Percentiles rank a stretch among this genome's conserved stretches.
Conservation (phyloP, 768 basidiomycete species). For the Arthromyces matolae region DNA sequence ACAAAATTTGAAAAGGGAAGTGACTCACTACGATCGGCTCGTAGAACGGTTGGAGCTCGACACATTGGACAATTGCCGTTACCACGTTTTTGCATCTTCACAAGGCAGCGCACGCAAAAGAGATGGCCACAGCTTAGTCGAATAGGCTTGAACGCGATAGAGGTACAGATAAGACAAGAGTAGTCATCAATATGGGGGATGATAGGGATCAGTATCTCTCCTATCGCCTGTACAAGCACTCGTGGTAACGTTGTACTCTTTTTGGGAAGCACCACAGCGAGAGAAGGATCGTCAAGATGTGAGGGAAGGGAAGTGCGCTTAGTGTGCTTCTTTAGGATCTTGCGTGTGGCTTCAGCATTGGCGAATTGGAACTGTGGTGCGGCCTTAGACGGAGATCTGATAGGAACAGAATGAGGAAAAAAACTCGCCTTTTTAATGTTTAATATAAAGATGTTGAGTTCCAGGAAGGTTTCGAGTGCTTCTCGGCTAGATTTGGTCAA, state of each 20-base stretch:
- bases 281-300: constrained; percentile 27
- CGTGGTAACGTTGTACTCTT: constrained; percentile 25
- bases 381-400: background rate
- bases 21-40: constrained; percentile 70
- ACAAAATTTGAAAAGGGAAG: background rate
- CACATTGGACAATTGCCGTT: constrained; percentile 82
- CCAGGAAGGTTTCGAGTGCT: constrained; percentile 67
- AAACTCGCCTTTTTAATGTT: constrained; percentile 70
- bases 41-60: constrained; percentile 69
- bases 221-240: constrained; percentile 73
- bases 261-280: constrained; percentile 14
- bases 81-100: constrained; percentile 86
- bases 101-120: constrained; percentile 76
- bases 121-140: constrained; percentile 77
- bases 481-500: constrained; percentile 55
- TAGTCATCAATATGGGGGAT: constrained; percentile 83
- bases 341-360: constrained; percentile 85
- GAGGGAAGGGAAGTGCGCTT: constrained; percentile 84
- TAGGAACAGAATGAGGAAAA: background rate
- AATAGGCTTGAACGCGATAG: constrained; percentile 91
- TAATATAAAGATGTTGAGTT: constrained; percentile 74
- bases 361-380: constrained; percentile 66
- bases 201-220: constrained; percentile 76
- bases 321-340: constrained; percentile 92
- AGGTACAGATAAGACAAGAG: constrained; percentile 82